phyloP scores from a whole-genome alignment of 177 flowering plant genomes.

The Vitis hybrid region DNA sequence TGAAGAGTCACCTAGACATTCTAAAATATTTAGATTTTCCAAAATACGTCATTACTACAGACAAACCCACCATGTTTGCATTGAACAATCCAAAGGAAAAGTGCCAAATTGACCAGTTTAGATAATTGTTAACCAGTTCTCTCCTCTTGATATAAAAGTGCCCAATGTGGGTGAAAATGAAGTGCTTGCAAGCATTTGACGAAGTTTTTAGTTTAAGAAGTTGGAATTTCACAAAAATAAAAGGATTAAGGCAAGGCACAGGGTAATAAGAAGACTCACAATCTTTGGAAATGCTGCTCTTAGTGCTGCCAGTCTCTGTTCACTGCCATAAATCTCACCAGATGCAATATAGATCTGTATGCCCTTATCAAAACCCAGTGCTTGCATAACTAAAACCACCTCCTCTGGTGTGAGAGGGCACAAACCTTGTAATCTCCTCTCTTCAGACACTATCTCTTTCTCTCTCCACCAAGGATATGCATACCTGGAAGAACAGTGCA shows the following conservation, averaged over 20 bases:
- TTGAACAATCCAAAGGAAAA: too few species aligned
- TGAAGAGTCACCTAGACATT: too few species aligned
- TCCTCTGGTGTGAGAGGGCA: constrained; percentile 99
- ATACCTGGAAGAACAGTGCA: constrained; percentile 51
- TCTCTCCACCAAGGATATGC: constrained; percentile 99
- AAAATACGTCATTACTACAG: too few species aligned
- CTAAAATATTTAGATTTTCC: too few species aligned
- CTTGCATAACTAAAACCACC: constrained; percentile 64
- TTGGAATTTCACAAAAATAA: too few species aligned
- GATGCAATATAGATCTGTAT: constrained; percentile 92
- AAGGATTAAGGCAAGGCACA: background rate
- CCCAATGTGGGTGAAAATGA: background rate
- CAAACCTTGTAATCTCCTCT: constrained; percentile 74
- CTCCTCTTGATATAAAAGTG: background rate
- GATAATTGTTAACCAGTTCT: background rate
- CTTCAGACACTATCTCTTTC: constrained; percentile 84
- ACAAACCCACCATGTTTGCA: too few species aligned
- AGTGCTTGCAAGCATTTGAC: background rate
- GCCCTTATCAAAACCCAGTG: constrained; percentile 64
- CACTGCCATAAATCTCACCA: constrained; percentile 93
- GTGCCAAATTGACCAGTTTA: background rate
- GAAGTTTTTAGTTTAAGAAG: background rate
- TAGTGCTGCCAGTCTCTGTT: constrained; percentile 70
- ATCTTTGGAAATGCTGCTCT: constrained; percentile 72
- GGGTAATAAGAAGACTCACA: constrained; percentile 45